A percentile compares a stretch with the other conserved stretches of the same genome.
Conservation (phyloP, 208 protist species). For the Trypanosoma conorhini region DNA sequence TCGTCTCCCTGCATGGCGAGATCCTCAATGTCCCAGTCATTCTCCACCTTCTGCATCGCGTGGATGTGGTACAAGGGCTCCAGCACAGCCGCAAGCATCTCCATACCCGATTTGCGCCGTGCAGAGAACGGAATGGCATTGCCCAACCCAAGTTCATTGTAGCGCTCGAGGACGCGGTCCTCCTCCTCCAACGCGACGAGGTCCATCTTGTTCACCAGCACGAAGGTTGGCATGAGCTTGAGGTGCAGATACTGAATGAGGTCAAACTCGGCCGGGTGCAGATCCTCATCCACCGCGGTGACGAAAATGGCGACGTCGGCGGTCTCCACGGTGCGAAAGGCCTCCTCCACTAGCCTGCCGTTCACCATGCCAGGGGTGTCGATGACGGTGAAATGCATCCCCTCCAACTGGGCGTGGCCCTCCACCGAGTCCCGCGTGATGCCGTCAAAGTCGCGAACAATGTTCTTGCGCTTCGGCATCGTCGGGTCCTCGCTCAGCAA, state of each 20-base stretch:
- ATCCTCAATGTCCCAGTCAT: slow-evolving; percentile 91
- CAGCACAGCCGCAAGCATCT: slow-evolving; percentile 67
- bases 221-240: slow-evolving; percentile 71
- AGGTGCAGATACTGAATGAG: slow-evolving; percentile 62
- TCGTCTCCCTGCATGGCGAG: slow-evolving; percentile 81
- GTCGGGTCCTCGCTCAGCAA: slow-evolving; percentile 72
- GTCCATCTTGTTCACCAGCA: slow-evolving; percentile 92
- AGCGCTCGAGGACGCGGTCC: slow-evolving; percentile 54
- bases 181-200: slow-evolving; percentile 54
- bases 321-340: slow-evolving; percentile 81
- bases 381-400: slow-evolving; percentile 88
- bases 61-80: slow-evolving; percentile 85
- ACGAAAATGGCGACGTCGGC: slow-evolving; percentile 86
- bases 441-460: slow-evolving; percentile 86
- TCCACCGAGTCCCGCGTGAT: slow-evolving; percentile 91
- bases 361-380: slow-evolving; percentile 88
- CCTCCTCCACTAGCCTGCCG: slow-evolving; percentile 80
- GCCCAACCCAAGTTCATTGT: slow-evolving; percentile 70
- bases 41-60: slow-evolving; percentile 72
- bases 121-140: slow-evolving; percentile 76
- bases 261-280: slow-evolving; percentile 64
- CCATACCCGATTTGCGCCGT: slow-evolving; percentile 61
- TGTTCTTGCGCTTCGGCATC: slow-evolving; percentile 50
- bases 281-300: slow-evolving; percentile 61
- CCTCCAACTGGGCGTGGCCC: slow-evolving; percentile 57